Evolutionary conservation across 345 rosid genomes (phyloP).

Genomic region (Hibiscus syriacus): DNA sequence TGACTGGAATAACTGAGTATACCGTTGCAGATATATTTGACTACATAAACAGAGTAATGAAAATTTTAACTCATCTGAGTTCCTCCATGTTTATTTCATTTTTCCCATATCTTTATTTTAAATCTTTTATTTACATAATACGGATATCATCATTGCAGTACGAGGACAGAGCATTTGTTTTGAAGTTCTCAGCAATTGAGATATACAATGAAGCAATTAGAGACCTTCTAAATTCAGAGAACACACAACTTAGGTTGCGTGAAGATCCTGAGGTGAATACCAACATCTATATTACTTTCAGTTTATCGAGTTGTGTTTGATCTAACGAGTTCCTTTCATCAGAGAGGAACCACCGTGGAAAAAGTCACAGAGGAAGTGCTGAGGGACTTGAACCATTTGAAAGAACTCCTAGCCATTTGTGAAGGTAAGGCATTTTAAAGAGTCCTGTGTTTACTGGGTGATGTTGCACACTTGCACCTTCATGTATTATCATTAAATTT

Average conservation of each 20-base stretch:
- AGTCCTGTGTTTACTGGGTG: slow-evolving; percentile 10
- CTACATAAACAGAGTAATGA: slow-evolving; percentile 58
- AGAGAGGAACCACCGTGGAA: slow-evolving; percentile 90
- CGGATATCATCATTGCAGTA: slow-evolving; percentile 39
- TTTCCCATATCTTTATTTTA: neutral
- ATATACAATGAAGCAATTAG: slow-evolving; percentile 91
- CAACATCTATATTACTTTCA: neutral
- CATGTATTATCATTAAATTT: slow-evolving; percentile 5
- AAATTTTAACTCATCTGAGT: slow-evolving; percentile 12
- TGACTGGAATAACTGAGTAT: slow-evolving; percentile 87
- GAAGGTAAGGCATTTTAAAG: slow-evolving; percentile 51
- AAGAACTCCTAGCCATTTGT: slow-evolving; percentile 77
- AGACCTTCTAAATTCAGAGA: slow-evolving; percentile 73
- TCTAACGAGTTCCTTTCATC: slow-evolving; percentile 14
- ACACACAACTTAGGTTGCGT: slow-evolving; percentile 69
- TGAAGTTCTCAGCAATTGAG: slow-evolving; percentile 95
- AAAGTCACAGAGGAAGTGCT: slow-evolving; percentile 72
- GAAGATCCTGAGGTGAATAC: slow-evolving; percentile 87
- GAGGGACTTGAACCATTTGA: slow-evolving; percentile 80
- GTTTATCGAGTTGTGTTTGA: neutral
- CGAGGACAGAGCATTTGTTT: slow-evolving; percentile 84
- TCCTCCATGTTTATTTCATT: slow-evolving; percentile 8
- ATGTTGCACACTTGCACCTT: slow-evolving; percentile 8
- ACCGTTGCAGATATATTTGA: slow-evolving; percentile 88
- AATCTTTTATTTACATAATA: neutral